Percentiles rank a stretch among this genome's conserved stretches.
Conservation (phyloP, 306 rosid species). For the Dryas drummondii region DNA sequence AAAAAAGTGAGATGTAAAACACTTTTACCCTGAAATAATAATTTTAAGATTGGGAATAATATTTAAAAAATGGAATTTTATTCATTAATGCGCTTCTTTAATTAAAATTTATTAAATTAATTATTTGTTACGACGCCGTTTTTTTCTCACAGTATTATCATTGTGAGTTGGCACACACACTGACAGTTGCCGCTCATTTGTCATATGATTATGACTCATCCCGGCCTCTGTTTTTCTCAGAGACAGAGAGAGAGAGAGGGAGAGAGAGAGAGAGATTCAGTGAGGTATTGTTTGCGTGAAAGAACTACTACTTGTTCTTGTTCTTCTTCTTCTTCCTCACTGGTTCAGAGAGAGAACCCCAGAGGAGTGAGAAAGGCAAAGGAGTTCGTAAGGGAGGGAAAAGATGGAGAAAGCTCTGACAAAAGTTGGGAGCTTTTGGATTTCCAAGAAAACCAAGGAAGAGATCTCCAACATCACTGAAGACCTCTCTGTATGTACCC, state of each 20-base stretch:
- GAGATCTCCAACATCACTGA: slow-evolving; percentile 69
- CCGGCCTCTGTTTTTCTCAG: not conserved
- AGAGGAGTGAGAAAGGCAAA: too few relatives aligned
- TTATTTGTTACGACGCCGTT: too few relatives aligned
- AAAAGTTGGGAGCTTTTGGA: slow-evolving; percentile 78
- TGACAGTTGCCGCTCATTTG: not conserved
- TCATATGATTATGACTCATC: not conserved
- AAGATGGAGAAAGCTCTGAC: slow-evolving; percentile 83
- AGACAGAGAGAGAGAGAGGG: not conserved
- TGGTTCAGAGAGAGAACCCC: not conserved
- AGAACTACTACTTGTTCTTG: not conserved
- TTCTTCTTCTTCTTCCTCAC: not conserved
- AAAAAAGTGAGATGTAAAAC: too few relatives aligned
- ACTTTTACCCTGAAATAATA: too few relatives aligned
- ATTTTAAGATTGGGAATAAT: too few relatives aligned
- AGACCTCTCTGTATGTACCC: slow-evolving; percentile 35
- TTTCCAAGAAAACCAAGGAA: slow-evolving; percentile 75
- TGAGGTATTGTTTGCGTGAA: not conserved
- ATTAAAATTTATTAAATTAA: too few relatives aligned
- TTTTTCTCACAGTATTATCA: too few relatives aligned
- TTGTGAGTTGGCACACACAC: too few relatives aligned
- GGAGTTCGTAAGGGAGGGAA: too few relatives aligned
- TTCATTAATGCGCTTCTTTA: too few relatives aligned
- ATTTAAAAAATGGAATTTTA: too few relatives aligned
- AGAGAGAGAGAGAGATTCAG: not conserved